phyloP scores from a whole-genome alignment of 1,139 yeast species.

The Sugiyamaella japonica region DNA sequence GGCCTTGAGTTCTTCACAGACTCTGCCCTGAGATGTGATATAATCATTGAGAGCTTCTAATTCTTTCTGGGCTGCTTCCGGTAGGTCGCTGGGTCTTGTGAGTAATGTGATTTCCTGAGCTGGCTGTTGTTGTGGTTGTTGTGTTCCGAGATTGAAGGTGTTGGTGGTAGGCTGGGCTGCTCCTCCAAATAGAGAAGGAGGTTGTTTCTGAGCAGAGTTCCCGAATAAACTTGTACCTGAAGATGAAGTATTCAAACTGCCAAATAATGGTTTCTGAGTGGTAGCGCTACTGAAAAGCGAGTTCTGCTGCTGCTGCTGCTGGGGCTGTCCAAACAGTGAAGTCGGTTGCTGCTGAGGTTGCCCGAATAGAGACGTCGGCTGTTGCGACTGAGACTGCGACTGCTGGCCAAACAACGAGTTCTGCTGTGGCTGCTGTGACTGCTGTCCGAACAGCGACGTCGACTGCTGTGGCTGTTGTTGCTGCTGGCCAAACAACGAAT shows the following conservation, averaged over 20 bases:
- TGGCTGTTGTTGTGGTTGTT: constrained; percentile 33
- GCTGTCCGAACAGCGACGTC: constrained; percentile 12
- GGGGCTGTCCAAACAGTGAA: constrained; percentile 5
- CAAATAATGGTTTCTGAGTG: constrained; percentile 12
- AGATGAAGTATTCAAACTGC: constrained; percentile 18
- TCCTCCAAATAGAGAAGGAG: constrained; percentile 34
- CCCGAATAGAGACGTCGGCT: constrained; percentile 4
- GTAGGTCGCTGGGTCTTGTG: constrained; percentile 85
- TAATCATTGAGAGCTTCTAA: constrained; percentile 81
- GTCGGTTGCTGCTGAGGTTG: constrained; percentile 9
- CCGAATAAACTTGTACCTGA: constrained; percentile 26
- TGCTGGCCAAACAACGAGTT: constrained; percentile 1
- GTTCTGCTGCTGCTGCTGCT: constrained; percentile 3
- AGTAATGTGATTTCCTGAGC: constrained; percentile 53
- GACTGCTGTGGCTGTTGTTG: constrained; percentile 2
- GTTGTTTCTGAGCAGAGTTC: constrained; percentile 29
- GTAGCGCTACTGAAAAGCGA: constrained; percentile 15
- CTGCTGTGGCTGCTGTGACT: constrained; percentile 1
- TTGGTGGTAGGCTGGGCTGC: constrained; percentile 20
- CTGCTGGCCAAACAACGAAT: constrained; percentile 6
- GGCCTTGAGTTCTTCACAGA: constrained; percentile 73
- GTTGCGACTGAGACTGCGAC: constrained; percentile 4
- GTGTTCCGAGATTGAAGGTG: constrained; percentile 27
- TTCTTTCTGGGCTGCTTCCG: constrained; percentile 70
- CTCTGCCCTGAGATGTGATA: constrained; percentile 78